Conservation (phyloP, 352 stramenopile species). For the Phytopythium ostracodes region DNA sequence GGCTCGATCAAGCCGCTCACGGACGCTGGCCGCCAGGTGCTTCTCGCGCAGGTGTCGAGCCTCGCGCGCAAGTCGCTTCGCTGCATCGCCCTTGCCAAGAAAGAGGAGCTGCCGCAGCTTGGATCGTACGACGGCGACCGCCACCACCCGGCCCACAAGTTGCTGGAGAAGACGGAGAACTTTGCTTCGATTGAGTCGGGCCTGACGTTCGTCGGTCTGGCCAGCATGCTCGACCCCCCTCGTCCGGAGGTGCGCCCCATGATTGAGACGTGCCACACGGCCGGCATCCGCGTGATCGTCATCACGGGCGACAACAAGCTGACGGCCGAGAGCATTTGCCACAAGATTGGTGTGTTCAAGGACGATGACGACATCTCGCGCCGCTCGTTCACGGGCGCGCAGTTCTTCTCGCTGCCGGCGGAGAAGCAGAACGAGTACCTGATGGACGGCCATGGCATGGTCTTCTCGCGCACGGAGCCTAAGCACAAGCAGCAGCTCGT, state of each 20-base stretch:
- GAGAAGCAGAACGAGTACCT: slow-evolving; percentile 91
- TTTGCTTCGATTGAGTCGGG: slow-evolving; percentile 95
- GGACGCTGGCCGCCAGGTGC: slow-evolving; percentile 72
- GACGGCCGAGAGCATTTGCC: slow-evolving; percentile 96
- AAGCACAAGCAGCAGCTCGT: slow-evolving; percentile 97
- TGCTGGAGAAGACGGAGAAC: slow-evolving; percentile 75
- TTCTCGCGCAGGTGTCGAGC: slow-evolving; percentile 89
- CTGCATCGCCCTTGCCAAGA: slow-evolving; percentile 96
- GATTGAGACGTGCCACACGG: slow-evolving; percentile 94
- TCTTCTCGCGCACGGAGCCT: slow-evolving; percentile 97
- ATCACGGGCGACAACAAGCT: slow-evolving; percentile 99
- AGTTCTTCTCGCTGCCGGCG: slow-evolving; percentile 94
- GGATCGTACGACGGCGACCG: slow-evolving; percentile 79
- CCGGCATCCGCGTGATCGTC: slow-evolving; percentile 98
- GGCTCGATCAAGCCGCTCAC: slow-evolving; percentile 92
- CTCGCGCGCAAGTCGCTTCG: slow-evolving; percentile 93
- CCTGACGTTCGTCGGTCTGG: slow-evolving; percentile 97
- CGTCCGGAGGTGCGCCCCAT: slow-evolving; percentile 94
- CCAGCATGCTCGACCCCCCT: slow-evolving; percentile 98
- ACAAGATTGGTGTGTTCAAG: slow-evolving; percentile 96
- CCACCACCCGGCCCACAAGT: slow-evolving; percentile 81
- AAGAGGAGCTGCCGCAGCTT: slow-evolving; percentile 88
- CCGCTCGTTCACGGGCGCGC: slow-evolving; percentile 92
- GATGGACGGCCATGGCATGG: slow-evolving; percentile 87
- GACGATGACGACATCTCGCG: slow-evolving; percentile 80